phyloP scores from a whole-genome alignment of 768 basidiomycete genomes.

The Termitomyces sp. region DNA sequence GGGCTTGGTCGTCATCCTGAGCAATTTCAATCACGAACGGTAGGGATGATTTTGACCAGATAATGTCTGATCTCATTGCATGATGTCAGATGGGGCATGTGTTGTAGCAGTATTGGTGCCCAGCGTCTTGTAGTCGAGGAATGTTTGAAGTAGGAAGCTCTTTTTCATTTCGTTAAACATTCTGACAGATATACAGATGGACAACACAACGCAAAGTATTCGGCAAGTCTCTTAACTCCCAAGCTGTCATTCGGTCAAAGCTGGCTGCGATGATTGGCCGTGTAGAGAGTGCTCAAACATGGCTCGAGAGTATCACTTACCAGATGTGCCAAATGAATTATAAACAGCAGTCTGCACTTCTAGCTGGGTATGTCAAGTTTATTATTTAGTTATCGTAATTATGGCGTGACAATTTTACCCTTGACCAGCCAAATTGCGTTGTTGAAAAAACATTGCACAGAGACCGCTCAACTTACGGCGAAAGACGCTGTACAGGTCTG shows the following conservation, averaged over 20 bases:
- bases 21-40: constrained; percentile 90
- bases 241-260: constrained; percentile 73
- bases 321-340: constrained; percentile 88
- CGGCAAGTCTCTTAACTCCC: constrained; percentile 60
- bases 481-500: constrained; percentile 56
- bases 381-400: background rate
- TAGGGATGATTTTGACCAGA: constrained; percentile 25
- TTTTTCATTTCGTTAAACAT: no score
- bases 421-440: constrained; percentile 54
- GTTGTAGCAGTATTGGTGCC: constrained; percentile 42
- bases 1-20: constrained; percentile 37
- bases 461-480: constrained; percentile 73
- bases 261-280: constrained; percentile 78
- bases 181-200: constrained; percentile 37
- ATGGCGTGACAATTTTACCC: no score
- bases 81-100: constrained; percentile 58
- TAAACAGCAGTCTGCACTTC: constrained; percentile 62
- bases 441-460: constrained; percentile 74
- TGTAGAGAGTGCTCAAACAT: constrained; percentile 74
- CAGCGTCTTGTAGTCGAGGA: constrained; percentile 69
- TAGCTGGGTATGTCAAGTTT: constrained; percentile 55
- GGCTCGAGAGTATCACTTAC: constrained; percentile 82
- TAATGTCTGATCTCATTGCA: background rate
- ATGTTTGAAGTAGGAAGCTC: constrained; percentile 52
- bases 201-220: constrained; percentile 74